Evolutionary conservation across 2,329 filamentous ascomycete genomes (phyloP).

Genomic region (Annulohypoxylon truncatum): DNA sequence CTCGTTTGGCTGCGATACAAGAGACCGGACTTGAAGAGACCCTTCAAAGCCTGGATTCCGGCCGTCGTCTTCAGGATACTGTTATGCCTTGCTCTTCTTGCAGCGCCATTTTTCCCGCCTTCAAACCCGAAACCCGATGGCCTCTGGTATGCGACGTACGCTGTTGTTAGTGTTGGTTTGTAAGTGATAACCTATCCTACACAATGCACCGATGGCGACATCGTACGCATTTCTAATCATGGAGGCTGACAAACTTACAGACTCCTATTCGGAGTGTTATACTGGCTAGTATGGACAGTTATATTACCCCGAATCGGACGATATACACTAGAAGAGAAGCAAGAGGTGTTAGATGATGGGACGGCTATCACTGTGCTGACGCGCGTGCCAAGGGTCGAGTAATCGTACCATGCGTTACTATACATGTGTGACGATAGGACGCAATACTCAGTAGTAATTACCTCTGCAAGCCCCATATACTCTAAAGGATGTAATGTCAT

Average conservation of each 20-base stretch:
- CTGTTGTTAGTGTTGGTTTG: conserved; percentile 64
- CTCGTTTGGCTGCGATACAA: conserved; percentile 70
- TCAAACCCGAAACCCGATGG: conserved; percentile 58
- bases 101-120: conserved; percentile 72
- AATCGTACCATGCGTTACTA: conserved; percentile 12
- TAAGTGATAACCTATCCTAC: conserved; percentile 54
- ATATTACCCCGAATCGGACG: conserved; percentile 68
- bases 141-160: conserved; percentile 66
- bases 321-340: conserved; percentile 72
- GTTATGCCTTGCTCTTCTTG: conserved; percentile 66
- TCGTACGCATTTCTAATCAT: conserved; percentile 10
- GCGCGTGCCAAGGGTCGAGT: conserved; percentile 47
- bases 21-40: conserved; percentile 69
- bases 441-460: conserved; percentile 19
- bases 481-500: not conserved
- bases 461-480: conserved; percentile 8
- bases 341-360: conserved; percentile 71
- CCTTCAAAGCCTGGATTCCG: conserved; percentile 73
- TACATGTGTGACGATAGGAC: not conserved
- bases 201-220: not conserved
- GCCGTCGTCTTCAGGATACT: conserved; percentile 67
- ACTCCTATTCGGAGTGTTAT: conserved; percentile 67
- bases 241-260: conserved; percentile 53
- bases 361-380: conserved; percentile 72
- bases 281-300: conserved; percentile 77